Percentiles rank a stretch among this genome's conserved stretches.
Conservation (phyloP, 306 rosid genomes). For the Castanea crenata region DNA sequence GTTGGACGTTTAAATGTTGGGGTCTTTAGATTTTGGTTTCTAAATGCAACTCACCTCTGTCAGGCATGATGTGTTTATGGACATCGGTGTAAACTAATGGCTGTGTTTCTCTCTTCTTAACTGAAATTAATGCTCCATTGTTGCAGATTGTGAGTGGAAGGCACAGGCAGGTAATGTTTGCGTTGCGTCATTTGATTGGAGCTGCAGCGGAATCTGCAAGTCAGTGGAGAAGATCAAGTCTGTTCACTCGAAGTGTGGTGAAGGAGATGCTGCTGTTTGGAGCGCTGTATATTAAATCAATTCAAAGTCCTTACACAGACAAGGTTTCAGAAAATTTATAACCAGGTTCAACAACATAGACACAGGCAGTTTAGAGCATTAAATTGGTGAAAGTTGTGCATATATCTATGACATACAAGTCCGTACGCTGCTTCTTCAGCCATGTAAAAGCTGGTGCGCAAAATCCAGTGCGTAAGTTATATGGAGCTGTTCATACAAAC, state of each 20-base stretch:
- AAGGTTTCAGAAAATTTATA: constrained; percentile 15
- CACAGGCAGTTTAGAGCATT: constrained; percentile 20
- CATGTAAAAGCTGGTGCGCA: constrained; percentile 7
- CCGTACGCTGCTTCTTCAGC: not conserved
- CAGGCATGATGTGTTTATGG: not conserved
- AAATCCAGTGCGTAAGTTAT: constrained; percentile 22
- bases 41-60: not conserved
- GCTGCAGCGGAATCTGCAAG: constrained; percentile 99
- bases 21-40: not conserved
- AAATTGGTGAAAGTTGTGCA: constrained; percentile 20
- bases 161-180: constrained; percentile 92
- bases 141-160: constrained; percentile 96
- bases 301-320: constrained; percentile 10
- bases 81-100: not conserved
- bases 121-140: constrained; percentile 11
- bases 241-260: constrained; percentile 94
- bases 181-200: constrained; percentile 94
- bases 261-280: constrained; percentile 91
- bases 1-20: not conserved
- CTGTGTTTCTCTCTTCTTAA: constrained; percentile 4
- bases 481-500: constrained; percentile 13
- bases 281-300: constrained; percentile 54
- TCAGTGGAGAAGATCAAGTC: constrained; percentile 90
- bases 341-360: constrained; percentile 10
- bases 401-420: constrained; percentile 21